These are phyloP conservation scores for Colletotrichum truncatum DNA, from an alignment of 2,329 filamentous ascomycete species.

Conservation along the genomic window DNA sequence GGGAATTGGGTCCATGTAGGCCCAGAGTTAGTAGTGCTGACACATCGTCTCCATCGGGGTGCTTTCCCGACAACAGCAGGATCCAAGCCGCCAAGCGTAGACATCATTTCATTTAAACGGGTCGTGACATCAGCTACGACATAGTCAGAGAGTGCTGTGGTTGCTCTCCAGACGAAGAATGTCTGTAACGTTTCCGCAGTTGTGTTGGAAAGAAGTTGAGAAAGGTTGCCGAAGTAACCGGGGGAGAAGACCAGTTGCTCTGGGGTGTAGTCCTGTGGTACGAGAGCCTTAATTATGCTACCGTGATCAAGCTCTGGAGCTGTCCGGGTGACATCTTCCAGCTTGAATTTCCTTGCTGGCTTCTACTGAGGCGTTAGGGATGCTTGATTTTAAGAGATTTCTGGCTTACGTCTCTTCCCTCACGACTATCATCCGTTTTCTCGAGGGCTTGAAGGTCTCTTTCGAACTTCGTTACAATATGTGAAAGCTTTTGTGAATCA, in stretches of 20 bases:
- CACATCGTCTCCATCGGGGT: slow-evolving; percentile 74
- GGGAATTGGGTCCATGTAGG: slow-evolving; percentile 8
- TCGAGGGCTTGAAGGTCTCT: neutral
- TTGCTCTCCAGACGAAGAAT: slow-evolving; percentile 71
- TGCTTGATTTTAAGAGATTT: neutral
- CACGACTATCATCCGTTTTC: slow-evolving; percentile 40
- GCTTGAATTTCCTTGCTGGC: slow-evolving; percentile 32
- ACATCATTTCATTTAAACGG: slow-evolving; percentile 63
- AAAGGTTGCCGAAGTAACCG: slow-evolving; percentile 67
- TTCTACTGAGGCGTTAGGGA: neutral
- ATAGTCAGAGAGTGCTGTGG: slow-evolving; percentile 58
- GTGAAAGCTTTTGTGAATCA: neutral
- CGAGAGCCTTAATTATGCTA: slow-evolving; percentile 59
- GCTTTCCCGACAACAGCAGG: slow-evolving; percentile 46
- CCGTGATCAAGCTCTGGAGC: slow-evolving; percentile 65
- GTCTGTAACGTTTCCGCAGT: slow-evolving; percentile 64
- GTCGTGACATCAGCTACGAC: slow-evolving; percentile 68
- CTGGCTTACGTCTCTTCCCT: slow-evolving; percentile 46
- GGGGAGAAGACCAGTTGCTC: slow-evolving; percentile 57
- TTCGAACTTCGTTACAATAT: slow-evolving; percentile 5
- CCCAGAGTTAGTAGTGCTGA: slow-evolving; percentile 59
- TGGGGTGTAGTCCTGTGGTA: slow-evolving; percentile 50
- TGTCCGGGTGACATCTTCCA: slow-evolving; percentile 63
- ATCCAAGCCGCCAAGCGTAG: neutral
- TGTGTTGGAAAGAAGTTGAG: slow-evolving; percentile 62